These are phyloP conservation scores for Mucor lusitanicus DNA, from an alignment of 371 early-diverging fungal genomes.

Conservation along the genomic window DNA sequence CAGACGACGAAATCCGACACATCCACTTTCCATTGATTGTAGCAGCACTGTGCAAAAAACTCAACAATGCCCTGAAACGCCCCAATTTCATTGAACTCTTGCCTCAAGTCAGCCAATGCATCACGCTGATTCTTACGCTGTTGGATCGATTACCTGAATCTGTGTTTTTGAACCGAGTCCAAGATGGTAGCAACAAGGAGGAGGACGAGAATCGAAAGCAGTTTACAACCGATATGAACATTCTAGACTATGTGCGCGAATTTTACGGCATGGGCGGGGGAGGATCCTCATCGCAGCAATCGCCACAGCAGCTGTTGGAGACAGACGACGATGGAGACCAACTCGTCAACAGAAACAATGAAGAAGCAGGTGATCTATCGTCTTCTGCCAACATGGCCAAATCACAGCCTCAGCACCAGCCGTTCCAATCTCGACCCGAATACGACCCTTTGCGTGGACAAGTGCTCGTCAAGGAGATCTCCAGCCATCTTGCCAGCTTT, in stretches of 20 bases:
- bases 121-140: conserved; percentile 30
- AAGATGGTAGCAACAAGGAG: too few relatives aligned
- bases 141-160: conserved; percentile 36
- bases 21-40: conserved; percentile 80
- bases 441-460: conserved; percentile 42
- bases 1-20: conserved; percentile 80
- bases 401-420: background rate
- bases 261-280: conserved; percentile 34
- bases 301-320: background rate
- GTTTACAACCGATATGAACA: conserved; percentile 28
- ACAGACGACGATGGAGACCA: conserved; percentile 5
- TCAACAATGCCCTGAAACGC: conserved; percentile 42
- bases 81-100: conserved; percentile 37
- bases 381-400: conserved; percentile 5
- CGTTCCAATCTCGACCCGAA: conserved; percentile 25
- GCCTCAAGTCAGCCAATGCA: conserved; percentile 29
- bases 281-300: background rate
- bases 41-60: conserved; percentile 56
- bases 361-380: conserved; percentile 47
- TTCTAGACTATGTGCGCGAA: conserved; percentile 40
- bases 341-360: conserved; percentile 3
- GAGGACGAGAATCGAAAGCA: conserved; percentile 5
- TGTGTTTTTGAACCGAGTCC: conserved; percentile 31
- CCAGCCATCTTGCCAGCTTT: conserved; percentile 28
- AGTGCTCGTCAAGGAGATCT: conserved; percentile 34